Evolutionary conservation across 768 basidiomycete genomes (phyloP).

Genomic region (Saitozyma sp.): DNA sequence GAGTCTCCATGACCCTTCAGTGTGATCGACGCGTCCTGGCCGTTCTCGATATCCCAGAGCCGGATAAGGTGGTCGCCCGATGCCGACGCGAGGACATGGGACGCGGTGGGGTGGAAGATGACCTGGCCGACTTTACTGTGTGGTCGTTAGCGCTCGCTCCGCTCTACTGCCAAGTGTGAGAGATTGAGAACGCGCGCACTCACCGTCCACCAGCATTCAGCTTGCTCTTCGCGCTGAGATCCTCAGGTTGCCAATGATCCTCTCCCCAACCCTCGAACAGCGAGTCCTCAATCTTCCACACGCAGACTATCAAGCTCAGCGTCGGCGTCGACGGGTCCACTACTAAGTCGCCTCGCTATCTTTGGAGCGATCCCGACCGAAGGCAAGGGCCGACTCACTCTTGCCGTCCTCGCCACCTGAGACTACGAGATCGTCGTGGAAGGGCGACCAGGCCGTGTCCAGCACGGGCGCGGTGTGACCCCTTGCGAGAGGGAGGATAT

Average conservation of each 20-base stretch:
- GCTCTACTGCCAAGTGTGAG: not conserved
- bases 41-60: conserved; percentile 83
- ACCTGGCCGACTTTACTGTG: conserved; percentile 87
- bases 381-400: conserved; percentile 39
- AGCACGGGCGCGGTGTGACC: conserved; percentile 63
- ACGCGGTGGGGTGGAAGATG: conserved; percentile 86
- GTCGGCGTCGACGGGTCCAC: not conserved
- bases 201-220: conserved; percentile 49
- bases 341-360: not conserved
- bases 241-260: conserved; percentile 76
- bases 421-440: conserved; percentile 85
- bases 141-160: conserved; percentile 56
- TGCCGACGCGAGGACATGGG: conserved; percentile 74
- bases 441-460: conserved; percentile 95
- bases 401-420: conserved; percentile 94
- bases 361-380: not conserved
- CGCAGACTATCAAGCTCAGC: conserved; percentile 57
- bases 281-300: conserved; percentile 79
- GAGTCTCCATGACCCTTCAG: conserved; percentile 79
- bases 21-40: conserved; percentile 65
- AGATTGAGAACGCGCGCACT: conserved; percentile 5
- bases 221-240: conserved; percentile 69
- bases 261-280: conserved; percentile 80
- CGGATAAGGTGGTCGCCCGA: conserved; percentile 83
- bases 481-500: conserved; percentile 85